These are phyloP conservation scores for Suillus discolor DNA, from an alignment of 768 basidiomycete species.

Conservation along the genomic window DNA sequence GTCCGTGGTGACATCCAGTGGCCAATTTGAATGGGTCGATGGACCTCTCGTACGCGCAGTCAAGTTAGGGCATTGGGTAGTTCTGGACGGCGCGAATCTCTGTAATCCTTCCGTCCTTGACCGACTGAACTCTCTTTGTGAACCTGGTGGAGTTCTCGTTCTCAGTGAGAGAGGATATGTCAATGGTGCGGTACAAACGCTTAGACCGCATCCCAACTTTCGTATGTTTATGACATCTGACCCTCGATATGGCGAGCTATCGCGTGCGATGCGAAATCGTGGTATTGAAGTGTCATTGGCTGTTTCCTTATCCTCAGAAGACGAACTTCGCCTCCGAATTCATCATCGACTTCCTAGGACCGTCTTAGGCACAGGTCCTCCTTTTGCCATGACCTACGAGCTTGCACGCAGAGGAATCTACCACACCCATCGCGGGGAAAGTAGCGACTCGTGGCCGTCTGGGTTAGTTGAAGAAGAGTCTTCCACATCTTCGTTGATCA, in stretches of 20 bases:
- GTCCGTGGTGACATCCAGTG: conserved; percentile 31
- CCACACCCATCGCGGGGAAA: background rate
- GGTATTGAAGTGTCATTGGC: conserved; percentile 81
- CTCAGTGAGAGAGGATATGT: conserved; percentile 90
- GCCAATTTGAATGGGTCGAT: conserved; percentile 93
- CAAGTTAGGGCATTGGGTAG: conserved; percentile 84
- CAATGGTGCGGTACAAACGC: conserved; percentile 68
- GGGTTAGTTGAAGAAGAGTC: conserved; percentile 53
- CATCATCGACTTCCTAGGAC: conserved; percentile 50
- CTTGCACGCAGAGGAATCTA: conserved; percentile 28
- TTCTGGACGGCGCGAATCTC: conserved; percentile 91
- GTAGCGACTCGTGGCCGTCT: conserved; percentile 32
- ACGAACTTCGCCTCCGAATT: conserved; percentile 47
- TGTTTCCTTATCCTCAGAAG: conserved; percentile 41
- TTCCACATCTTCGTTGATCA: conserved; percentile 42
- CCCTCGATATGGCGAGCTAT: conserved; percentile 89
- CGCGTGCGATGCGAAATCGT: conserved; percentile 97
- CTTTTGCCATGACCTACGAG: conserved; percentile 22
- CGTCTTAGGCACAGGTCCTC: conserved; percentile 8
- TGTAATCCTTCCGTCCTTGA: conserved; percentile 97
- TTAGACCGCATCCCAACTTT: conserved; percentile 87
- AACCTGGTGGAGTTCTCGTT: conserved; percentile 77
- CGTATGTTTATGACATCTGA: conserved; percentile 94
- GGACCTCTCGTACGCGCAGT: conserved; percentile 88
- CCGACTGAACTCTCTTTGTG: conserved; percentile 94